Base-by-base conservation (phyloP, 208 protist species). In the Trypanosoma congolense region DNA sequence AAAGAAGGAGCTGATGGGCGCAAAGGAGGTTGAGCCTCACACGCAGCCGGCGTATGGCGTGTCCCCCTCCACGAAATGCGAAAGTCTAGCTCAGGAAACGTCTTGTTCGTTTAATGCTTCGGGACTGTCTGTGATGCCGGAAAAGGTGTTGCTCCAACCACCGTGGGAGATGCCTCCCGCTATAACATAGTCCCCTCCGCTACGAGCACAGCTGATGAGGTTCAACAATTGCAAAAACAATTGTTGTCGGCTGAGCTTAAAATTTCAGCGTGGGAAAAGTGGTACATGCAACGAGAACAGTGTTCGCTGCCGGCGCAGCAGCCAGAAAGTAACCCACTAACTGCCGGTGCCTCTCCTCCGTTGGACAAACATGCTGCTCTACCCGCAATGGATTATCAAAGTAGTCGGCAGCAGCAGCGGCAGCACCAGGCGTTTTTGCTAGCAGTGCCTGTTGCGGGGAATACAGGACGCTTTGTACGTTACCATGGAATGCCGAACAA, bases 251-350 rank as follows among this genome's bases (percentile, higher is more conserved):
- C 71, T 3, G 62, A 72, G 24, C 57, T 55, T 1, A 87, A 87
- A 41, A 36, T 87, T 54, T 48, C 69, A 28, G 79, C 79, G 24
- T 87, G 79, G 79, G 79, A 87, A 51, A 57, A 52, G 22, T 87
- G 79, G 79, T 87, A 78, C 38, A 18, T 8, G 28, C 25, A 56
- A 12, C 25, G 48, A 18, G 0, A 5, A n/a, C 28, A 52, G 25
- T 29, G 22, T 9, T 4, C 16, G 26, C 19, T 35, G 16, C 21
- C 19, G 9, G 4, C 43, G 21, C n/a, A 38, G 21, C 18, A 44
- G 12, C 21, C 40, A 19, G 10, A 40, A 40, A 40, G 35, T 40
- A 40, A n/a, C 10, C 10, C 35, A 14, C 35, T 14, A 14, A 8
- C 8, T n/a, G 10, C n/a, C n/a, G n/a, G n/a, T n/a, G n/a, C n/a